Evolutionary conservation across 352 stramenopile species (phyloP).

Genomic region (Achlya hypogyna): DNA sequence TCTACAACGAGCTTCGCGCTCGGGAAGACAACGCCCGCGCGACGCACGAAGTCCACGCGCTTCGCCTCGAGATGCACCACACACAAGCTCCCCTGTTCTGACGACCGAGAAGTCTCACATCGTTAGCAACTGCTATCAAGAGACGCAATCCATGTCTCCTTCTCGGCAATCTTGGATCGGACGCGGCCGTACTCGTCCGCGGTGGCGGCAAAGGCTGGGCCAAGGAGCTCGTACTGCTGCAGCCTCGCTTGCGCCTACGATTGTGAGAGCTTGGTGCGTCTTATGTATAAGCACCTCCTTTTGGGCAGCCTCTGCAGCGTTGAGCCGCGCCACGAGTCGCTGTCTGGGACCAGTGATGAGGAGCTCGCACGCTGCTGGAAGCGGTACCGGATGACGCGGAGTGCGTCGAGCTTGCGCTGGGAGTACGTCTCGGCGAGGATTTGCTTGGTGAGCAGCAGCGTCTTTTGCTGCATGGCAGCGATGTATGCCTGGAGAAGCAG

Average conservation of each 20-base stretch:
- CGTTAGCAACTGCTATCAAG: no score
- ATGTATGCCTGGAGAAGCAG: not conserved
- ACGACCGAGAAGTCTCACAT: no score
- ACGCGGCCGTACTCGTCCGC: not conserved
- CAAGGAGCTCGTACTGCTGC: not conserved
- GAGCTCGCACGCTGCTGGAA: not conserved
- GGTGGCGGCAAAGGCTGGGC: not conserved
- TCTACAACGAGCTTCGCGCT: not conserved
- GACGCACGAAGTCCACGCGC: not conserved
- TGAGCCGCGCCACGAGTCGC: not conserved
- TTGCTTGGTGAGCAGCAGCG: conserved; percentile 7
- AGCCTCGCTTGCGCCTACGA: not conserved
- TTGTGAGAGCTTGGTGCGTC: not conserved
- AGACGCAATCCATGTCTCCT: not conserved
- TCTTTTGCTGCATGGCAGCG: conserved; percentile 8
- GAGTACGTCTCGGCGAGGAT: conserved; percentile 10
- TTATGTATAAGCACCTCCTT: not conserved
- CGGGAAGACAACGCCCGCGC: not conserved
- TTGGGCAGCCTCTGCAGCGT: not conserved
- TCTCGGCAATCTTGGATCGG: not conserved
- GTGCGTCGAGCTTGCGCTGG: not conserved
- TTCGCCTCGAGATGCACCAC: no score
- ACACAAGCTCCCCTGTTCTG: not conserved
- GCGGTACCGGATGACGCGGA: not conserved
- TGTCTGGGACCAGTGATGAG: not conserved